Conservation (phyloP, 345 rosid species). For the Salix dunnii region DNA sequence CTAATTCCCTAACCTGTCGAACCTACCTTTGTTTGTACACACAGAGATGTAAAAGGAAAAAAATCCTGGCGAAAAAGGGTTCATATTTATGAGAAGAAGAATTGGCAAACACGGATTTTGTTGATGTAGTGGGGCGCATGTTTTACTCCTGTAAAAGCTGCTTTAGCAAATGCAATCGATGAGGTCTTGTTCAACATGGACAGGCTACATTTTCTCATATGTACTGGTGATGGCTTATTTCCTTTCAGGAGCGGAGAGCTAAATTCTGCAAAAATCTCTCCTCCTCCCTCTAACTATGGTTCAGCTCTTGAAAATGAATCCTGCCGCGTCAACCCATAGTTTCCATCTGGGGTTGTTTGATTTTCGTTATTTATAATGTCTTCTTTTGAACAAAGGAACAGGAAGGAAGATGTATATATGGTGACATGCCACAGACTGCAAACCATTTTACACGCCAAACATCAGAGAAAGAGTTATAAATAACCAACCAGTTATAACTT, state of each 20-base stretch:
- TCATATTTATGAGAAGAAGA: neutral
- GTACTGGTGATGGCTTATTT: neutral
- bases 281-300: conserved; percentile 14
- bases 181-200: neutral
- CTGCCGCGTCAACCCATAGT: conserved; percentile 60
- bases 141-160: neutral
- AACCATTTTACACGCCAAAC: conserved; percentile 13
- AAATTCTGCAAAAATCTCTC: conserved; percentile 1
- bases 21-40: neutral
- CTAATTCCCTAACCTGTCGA: neutral
- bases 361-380: conserved; percentile 27
- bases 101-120: neutral
- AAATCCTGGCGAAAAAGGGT: neutral
- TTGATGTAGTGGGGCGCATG: neutral
- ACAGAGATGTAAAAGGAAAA: neutral
- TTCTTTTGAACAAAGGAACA: conserved; percentile 91
- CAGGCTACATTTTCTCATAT: neutral
- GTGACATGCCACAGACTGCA: conserved; percentile 83
- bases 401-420: conserved; percentile 80
- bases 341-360: conserved; percentile 28
- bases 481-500: neutral
- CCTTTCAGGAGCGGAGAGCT: neutral
- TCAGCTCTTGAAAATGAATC: conserved; percentile 50
- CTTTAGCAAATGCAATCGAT: neutral
- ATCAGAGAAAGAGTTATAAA: neutral